Percentiles rank a stretch among this genome's conserved stretches.
These are phyloP conservation scores for Stropharia rugosoannulata DNA, from an alignment of 768 basidiomycete species.

Conservation along the genomic window DNA sequence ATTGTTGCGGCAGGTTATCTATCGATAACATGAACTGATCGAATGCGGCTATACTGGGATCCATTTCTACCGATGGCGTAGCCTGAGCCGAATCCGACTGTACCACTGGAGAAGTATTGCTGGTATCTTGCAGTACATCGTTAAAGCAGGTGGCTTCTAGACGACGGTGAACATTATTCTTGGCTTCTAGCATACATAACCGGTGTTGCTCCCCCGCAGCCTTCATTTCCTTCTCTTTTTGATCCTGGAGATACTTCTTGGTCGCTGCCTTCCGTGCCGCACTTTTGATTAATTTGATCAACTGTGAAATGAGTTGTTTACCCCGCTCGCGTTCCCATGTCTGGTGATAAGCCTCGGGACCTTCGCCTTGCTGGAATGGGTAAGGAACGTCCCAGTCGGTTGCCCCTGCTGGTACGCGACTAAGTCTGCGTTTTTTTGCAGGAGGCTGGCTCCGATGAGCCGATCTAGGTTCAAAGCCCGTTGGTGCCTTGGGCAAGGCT, in stretches of 20 bases:
- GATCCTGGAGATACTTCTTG: conserved; percentile 38
- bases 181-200: not conserved
- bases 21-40: not conserved
- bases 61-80: not conserved
- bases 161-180: conserved; percentile 26
- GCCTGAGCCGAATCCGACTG: not conserved
- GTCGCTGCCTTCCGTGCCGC: conserved; percentile 63
- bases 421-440: conserved; percentile 61
- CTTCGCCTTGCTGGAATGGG: conserved; percentile 72
- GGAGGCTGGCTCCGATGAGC: conserved; percentile 13
- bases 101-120: conserved; percentile 5
- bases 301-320: conserved; percentile 59
- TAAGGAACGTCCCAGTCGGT: conserved; percentile 83
- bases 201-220: conserved; percentile 2
- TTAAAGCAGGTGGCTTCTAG: conserved; percentile 32
- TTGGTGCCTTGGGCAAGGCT: conserved; percentile 7
- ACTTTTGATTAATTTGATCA: conserved; percentile 57
- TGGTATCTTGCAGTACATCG: conserved; percentile 27
- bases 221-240: conserved; percentile 4
- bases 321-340: conserved; percentile 68
- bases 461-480: conserved; percentile 10
- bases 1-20: conserved; percentile 18
- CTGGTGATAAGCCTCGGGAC: conserved; percentile 59
- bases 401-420: conserved; percentile 75
- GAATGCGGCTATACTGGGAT: not conserved